phyloP scores from a whole-genome alignment of 345 rosid species.

The Garcia nutans region DNA sequence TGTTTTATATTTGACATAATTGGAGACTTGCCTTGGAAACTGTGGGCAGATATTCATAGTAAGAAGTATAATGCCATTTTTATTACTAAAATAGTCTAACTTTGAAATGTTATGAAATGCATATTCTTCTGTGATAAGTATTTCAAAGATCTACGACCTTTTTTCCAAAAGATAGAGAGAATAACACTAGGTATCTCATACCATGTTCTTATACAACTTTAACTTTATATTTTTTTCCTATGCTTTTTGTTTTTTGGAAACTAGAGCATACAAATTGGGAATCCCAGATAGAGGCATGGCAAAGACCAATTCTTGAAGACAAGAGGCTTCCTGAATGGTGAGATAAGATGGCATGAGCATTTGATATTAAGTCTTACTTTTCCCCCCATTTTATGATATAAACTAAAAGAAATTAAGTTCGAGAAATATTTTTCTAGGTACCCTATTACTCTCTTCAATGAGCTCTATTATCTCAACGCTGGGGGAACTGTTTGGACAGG shows the following conservation, averaged over 20 bases:
- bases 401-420: background rate
- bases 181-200: background rate
- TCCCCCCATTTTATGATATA: background rate
- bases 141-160: background rate
- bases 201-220: too few relatives aligned
- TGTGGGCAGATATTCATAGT: background rate
- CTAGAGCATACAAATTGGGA: constrained; percentile 79
- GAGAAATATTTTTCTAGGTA: constrained; percentile 45
- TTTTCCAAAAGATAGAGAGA: too few relatives aligned
- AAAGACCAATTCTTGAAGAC: constrained; percentile 87
- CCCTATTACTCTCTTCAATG: constrained; percentile 80
- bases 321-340: constrained; percentile 87
- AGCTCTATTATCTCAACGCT: constrained; percentile 86
- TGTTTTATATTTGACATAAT: too few relatives aligned
- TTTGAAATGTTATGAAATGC: background rate
- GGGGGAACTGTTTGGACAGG: constrained; percentile 98
- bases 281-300: constrained; percentile 88
- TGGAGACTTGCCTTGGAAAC: background rate
- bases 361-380: constrained; percentile 13
- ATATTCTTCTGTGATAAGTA: background rate
- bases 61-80: background rate
- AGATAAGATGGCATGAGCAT: constrained; percentile 17
- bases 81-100: background rate
- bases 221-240: background rate
- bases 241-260: constrained; percentile 14